Percentiles rank a stretch among this genome's conserved stretches.
Evolutionary conservation across 2,329 filamentous ascomycete species (phyloP).

Genomic region (Penicillium sp.): DNA sequence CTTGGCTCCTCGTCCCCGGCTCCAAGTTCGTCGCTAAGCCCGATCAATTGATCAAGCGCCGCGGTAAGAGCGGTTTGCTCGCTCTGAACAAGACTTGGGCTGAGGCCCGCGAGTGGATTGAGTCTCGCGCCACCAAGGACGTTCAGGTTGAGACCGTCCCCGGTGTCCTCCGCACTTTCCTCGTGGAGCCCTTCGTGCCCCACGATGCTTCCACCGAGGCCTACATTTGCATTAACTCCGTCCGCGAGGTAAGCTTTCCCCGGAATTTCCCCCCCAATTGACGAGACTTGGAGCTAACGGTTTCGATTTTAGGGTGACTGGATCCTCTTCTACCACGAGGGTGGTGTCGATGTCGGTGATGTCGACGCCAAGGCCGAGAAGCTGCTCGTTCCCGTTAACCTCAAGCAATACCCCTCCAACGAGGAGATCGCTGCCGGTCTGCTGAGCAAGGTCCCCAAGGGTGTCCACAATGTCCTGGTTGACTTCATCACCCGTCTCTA

Average conservation of each 20-base stretch:
- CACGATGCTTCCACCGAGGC: conserved; percentile 84
- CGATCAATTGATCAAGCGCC: conserved; percentile 99
- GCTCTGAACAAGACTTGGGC: conserved; percentile 97
- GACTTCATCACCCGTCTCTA: conserved; percentile 99
- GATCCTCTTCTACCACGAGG: conserved; percentile 99
- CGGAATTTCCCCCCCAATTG: neutral
- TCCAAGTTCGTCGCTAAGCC: conserved; percentile 98
- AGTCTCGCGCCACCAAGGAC: conserved; percentile 84
- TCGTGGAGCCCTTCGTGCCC: conserved; percentile 97
- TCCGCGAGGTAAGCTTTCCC: conserved; percentile 83
- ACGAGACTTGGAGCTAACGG: conserved; percentile 22
- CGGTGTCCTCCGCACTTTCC: conserved; percentile 88
- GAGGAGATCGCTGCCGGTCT: conserved; percentile 83
- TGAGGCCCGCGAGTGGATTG: conserved; percentile 92
- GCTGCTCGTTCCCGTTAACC: conserved; percentile 94
- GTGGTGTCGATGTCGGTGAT: conserved; percentile 99
- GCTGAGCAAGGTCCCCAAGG: conserved; percentile 89
- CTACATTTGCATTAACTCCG: conserved; percentile 99
- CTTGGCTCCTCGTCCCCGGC: conserved; percentile 82
- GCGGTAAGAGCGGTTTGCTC: conserved; percentile 97
- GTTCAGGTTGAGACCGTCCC: conserved; percentile 91
- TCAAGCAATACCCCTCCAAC: conserved; percentile 93
- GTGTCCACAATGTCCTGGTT: conserved; percentile 95
- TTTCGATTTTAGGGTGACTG: conserved; percentile 76
- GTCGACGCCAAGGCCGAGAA: conserved; percentile 99